Evolutionary conservation across 75 land plant species (phyloP).

Genomic region (Isoetes taiwanensis): DNA sequence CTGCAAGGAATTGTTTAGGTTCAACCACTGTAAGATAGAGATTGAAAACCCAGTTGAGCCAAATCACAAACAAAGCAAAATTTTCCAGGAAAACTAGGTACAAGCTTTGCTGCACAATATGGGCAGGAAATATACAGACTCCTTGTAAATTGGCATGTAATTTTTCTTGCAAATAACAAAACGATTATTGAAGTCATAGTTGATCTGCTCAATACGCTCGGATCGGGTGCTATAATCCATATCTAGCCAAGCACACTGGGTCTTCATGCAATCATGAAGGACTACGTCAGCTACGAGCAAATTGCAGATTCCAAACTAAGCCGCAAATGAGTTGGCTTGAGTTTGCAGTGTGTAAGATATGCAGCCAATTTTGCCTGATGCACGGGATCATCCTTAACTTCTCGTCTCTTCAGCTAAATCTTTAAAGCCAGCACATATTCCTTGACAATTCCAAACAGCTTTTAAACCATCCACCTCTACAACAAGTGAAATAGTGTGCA

Average conservation of each 20-base stretch:
- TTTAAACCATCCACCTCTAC: slow-evolving; percentile 69
- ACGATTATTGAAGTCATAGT: slow-evolving; percentile 58
- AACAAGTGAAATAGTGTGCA: slow-evolving; percentile 51
- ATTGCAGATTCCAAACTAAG: slow-evolving; percentile 50
- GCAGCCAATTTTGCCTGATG: slow-evolving; percentile 66
- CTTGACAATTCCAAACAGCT: slow-evolving; percentile 39
- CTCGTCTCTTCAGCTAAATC: slow-evolving; percentile 52
- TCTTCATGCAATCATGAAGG: slow-evolving; percentile 42
- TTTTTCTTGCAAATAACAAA: slow-evolving; percentile 51
- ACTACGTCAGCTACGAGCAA: slow-evolving; percentile 38
- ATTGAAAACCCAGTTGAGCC: slow-evolving; percentile 42
- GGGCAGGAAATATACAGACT: slow-evolving; percentile 43
- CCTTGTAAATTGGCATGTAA: slow-evolving; percentile 38
- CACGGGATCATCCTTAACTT: slow-evolving; percentile 32
- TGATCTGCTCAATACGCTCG: too few relatives aligned
- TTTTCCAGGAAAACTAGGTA: slow-evolving; percentile 27
- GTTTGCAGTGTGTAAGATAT: slow-evolving; percentile 58
- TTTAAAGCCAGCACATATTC: slow-evolving; percentile 50
- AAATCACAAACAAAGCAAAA: slow-evolving; percentile 44
- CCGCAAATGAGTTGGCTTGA: slow-evolving; percentile 37
- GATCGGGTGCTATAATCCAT: too few relatives aligned
- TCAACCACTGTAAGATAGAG: slow-evolving; percentile 49
- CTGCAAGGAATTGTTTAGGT: too few relatives aligned
- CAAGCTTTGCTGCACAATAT: slow-evolving; percentile 34
- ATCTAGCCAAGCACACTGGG: slow-evolving; percentile 30